phyloP scores from a whole-genome alignment of 1,284 basidiomycete genomes.

The Cystobasidium pallidum region DNA sequence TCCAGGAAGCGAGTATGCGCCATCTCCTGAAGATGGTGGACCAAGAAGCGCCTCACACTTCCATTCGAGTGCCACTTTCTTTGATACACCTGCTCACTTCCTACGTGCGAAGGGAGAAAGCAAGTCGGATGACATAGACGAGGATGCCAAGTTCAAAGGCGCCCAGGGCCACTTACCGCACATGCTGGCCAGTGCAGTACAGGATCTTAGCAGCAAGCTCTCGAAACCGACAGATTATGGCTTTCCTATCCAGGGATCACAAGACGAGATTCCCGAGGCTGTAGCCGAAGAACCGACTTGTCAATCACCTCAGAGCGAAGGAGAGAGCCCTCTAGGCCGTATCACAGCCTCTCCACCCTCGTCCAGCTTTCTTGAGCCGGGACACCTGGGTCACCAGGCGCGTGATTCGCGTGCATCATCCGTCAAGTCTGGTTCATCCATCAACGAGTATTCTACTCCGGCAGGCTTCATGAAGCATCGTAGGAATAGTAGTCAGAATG shows the following conservation, averaged over 20 bases:
- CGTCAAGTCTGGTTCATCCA: slow-evolving; percentile 6
- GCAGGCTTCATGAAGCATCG: slow-evolving; percentile 45
- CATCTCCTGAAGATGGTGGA: not conserved
- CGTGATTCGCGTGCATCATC: not conserved
- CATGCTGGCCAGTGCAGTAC: slow-evolving; percentile 14
- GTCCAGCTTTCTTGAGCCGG: slow-evolving; percentile 18
- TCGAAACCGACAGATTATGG: slow-evolving; percentile 5
- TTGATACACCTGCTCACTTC: not conserved
- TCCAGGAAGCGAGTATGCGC: slow-evolving; percentile 22
- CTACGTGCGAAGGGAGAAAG: not conserved
- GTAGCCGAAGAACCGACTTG: not conserved
- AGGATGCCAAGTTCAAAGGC: not conserved
- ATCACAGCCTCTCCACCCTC: slow-evolving; percentile 19
- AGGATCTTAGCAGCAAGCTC: slow-evolving; percentile 6
- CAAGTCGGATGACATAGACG: slow-evolving; percentile 13
- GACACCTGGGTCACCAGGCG: not conserved
- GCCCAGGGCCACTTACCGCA: slow-evolving; percentile 12
- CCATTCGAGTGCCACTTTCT: not conserved
- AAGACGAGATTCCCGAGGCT: not conserved
- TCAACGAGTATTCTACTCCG: slow-evolving; percentile 38
- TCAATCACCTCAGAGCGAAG: slow-evolving; percentile 20
- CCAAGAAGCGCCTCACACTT: not conserved
- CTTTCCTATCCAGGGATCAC: not conserved
- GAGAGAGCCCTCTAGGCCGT: not conserved
- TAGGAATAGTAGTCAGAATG: slow-evolving; percentile 38